Conservation (phyloP, 2,329 filamentous ascomycete species). For the Calycina herbarum region DNA sequence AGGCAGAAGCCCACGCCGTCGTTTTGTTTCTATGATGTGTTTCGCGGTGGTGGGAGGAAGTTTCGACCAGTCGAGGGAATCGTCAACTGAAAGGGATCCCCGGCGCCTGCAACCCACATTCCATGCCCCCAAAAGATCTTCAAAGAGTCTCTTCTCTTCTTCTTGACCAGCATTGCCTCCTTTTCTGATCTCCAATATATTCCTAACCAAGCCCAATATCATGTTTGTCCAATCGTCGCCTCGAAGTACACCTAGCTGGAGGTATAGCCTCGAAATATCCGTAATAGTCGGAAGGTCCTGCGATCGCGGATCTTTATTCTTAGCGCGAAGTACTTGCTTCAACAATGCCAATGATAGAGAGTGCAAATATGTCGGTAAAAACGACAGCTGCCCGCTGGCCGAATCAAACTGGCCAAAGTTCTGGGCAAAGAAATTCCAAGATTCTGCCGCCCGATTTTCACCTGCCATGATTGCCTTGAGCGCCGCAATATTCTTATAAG, state of each 20-base stretch:
- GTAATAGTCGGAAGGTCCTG: slow-evolving; percentile 30
- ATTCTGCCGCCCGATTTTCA: slow-evolving; percentile 23
- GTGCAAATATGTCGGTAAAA: slow-evolving; percentile 25
- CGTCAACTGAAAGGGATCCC: slow-evolving; percentile 10
- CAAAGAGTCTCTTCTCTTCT: slow-evolving; percentile 21
- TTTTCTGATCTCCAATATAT: slow-evolving; percentile 22
- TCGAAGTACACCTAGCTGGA: slow-evolving; percentile 29
- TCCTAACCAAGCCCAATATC: slow-evolving; percentile 27
- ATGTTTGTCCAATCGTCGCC: slow-evolving; percentile 32
- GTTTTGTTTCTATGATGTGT: slow-evolving; percentile 17
- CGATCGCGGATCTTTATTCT: slow-evolving; percentile 24
- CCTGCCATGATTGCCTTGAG: slow-evolving; percentile 33
- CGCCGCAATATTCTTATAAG: slow-evolving; percentile 32
- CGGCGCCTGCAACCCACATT: slow-evolving; percentile 31
- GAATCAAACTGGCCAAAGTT: slow-evolving; percentile 31
- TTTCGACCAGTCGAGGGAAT: slow-evolving; percentile 30
- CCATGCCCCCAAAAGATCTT: slow-evolving; percentile 37
- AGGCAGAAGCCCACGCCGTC: slow-evolving; percentile 19
- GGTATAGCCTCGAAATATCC: slow-evolving; percentile 31
- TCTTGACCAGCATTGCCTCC: slow-evolving; percentile 1
- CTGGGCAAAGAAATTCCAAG: slow-evolving; percentile 37
- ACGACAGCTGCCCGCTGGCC: slow-evolving; percentile 6
- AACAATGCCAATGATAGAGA: slow-evolving; percentile 24
- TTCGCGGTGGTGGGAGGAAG: slow-evolving; percentile 21
- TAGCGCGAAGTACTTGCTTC: slow-evolving; percentile 27